Conservation (phyloP, 1,139 yeast genomes). For the Pichia sp. region DNA sequence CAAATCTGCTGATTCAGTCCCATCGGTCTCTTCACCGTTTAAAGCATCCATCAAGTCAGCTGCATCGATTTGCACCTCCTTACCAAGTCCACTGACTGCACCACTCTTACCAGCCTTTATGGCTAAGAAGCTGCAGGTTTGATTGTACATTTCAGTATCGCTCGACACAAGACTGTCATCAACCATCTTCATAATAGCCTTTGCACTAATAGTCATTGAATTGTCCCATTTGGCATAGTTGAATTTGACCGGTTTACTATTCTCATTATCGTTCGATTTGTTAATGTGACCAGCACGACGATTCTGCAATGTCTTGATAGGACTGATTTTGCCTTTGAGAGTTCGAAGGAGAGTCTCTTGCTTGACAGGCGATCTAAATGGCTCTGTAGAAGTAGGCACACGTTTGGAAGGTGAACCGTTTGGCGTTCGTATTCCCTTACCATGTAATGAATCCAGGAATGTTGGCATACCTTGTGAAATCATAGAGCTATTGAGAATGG, state of each 20-base stretch:
- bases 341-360: constrained; percentile 4
- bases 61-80: constrained; percentile 22
- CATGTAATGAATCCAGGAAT: too few species aligned
- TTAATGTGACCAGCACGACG: constrained; percentile 12
- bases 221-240: constrained; percentile 25
- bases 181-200: constrained; percentile 29
- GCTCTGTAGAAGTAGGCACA: too few species aligned
- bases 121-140: constrained; percentile 16
- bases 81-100: neutral
- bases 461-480: constrained; percentile 3
- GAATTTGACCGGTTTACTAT: constrained; percentile 6
- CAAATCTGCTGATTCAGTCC: too few species aligned
- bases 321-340: constrained; percentile 3
- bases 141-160: constrained; percentile 25
- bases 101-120: constrained; percentile 5
- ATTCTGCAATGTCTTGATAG: constrained; percentile 8
- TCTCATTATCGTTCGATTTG: constrained; percentile 9
- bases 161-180: constrained; percentile 30
- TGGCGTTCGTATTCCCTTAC: too few species aligned
- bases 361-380: too few species aligned
- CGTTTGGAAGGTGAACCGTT: too few species aligned
- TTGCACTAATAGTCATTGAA: constrained; percentile 29
- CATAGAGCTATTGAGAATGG: constrained; percentile 1
- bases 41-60: constrained; percentile 24
- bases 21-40: constrained; percentile 6